Conservation (phyloP, 768 basidiomycete species). For the Suillus ampliporus region DNA sequence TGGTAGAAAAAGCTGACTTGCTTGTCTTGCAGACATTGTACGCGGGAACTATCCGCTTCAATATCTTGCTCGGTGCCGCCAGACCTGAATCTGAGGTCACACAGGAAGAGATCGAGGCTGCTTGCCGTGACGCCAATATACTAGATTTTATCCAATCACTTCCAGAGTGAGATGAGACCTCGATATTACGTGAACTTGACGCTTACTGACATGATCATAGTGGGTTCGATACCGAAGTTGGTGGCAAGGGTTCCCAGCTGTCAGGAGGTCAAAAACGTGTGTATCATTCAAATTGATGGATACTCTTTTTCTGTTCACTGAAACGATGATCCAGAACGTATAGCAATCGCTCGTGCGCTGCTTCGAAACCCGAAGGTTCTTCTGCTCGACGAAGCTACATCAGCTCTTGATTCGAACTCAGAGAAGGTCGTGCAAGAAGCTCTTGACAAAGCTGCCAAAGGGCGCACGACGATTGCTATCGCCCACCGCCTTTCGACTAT, state of each 20-base stretch:
- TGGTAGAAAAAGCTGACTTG: background rate
- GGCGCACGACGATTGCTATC: slow-evolving; percentile 93
- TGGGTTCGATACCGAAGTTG: slow-evolving; percentile 91
- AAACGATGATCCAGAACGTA: slow-evolving; percentile 48
- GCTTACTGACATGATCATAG: slow-evolving; percentile 40
- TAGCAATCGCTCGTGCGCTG: slow-evolving; percentile 90
- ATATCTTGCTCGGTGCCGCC: slow-evolving; percentile 84
- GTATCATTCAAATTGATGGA: slow-evolving; percentile 26
- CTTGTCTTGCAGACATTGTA: slow-evolving; percentile 64
- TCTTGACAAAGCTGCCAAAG: slow-evolving; percentile 89
- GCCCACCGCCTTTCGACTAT: slow-evolving; percentile 94
- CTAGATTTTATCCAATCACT: slow-evolving; percentile 86
- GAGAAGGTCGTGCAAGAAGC: slow-evolving; percentile 96
- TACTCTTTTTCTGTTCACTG: slow-evolving; percentile 7
- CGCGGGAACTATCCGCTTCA: slow-evolving; percentile 88
- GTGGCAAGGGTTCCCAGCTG: slow-evolving; percentile 88
- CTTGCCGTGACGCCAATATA: slow-evolving; percentile 87
- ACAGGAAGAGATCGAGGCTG: slow-evolving; percentile 84
- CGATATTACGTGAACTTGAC: background rate
- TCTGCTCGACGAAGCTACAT: slow-evolving; percentile 88
- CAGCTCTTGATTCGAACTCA: slow-evolving; percentile 87
- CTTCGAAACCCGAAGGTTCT: slow-evolving; percentile 90
- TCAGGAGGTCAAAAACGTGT: slow-evolving; percentile 88
- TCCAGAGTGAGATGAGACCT: slow-evolving; percentile 71
- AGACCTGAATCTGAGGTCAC: slow-evolving; percentile 81